These are phyloP conservation scores for Casuarina cunninghamiana DNA, from an alignment of 306 rosid species.

Conservation along the genomic window DNA sequence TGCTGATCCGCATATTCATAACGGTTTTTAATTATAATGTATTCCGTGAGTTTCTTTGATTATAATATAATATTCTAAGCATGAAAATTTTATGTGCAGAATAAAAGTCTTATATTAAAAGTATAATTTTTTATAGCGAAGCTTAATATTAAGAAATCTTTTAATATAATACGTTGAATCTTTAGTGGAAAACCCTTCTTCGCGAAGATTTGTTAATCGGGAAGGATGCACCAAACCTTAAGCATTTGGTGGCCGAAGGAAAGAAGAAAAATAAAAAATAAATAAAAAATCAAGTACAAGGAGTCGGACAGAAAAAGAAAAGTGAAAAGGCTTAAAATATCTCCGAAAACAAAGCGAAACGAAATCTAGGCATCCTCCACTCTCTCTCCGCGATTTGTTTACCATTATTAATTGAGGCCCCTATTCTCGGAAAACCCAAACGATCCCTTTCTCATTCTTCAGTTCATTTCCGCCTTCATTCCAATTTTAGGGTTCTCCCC, in stretches of 20 bases:
- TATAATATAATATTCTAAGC: no score
- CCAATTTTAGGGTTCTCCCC: slow-evolving; percentile 71
- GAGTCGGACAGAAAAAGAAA: not conserved
- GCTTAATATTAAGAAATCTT: no score
- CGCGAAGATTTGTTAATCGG: no score
- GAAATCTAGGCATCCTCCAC: not conserved
- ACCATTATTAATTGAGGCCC: slow-evolving; percentile 23
- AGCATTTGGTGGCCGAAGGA: not conserved
- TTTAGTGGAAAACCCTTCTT: no score
- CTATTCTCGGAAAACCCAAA: slow-evolving; percentile 49
- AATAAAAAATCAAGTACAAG: not conserved
- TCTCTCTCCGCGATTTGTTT: slow-evolving; percentile 14
- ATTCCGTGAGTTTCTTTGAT: no score
- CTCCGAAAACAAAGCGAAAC: not conserved
- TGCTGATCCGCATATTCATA: no score
- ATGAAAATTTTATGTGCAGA: no score
- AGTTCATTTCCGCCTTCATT: slow-evolving; percentile 16
- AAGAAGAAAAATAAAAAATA: not conserved
- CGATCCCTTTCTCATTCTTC: slow-evolving; percentile 26
- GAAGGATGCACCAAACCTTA: no score
- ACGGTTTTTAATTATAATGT: no score
- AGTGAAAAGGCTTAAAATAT: not conserved
- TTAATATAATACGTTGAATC: no score
- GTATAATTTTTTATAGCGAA: no score
- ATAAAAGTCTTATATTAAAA: no score